A percentile compares a stretch with the other conserved stretches of the same genome.
Conservation (phyloP, 305 asterid species). For the Rubia peregrina region DNA sequence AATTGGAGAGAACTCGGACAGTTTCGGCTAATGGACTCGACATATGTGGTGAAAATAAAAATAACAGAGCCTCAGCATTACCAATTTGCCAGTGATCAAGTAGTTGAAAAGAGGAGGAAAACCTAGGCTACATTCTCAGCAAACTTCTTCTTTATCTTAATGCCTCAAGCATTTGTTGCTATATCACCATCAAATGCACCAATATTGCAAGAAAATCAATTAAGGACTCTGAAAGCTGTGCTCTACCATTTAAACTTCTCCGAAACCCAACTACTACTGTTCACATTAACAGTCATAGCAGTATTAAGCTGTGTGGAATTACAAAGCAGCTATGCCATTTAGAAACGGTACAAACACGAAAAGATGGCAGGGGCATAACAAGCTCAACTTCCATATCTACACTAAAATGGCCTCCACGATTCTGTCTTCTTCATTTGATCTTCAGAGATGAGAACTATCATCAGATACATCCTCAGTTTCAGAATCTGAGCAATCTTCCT, state of each 20-base stretch:
- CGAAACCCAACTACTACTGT: not conserved
- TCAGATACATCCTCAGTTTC: constrained; percentile 33
- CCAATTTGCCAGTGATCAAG: not conserved
- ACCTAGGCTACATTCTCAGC: not conserved
- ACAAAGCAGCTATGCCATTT: constrained; percentile 4
- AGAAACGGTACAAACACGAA: not conserved
- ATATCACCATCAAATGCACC: not conserved
- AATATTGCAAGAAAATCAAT: not conserved
- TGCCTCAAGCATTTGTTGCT: not conserved
- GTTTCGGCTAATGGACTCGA: not conserved
- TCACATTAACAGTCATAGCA: not conserved
- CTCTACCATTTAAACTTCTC: constrained; percentile 1
- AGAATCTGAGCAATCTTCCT: constrained; percentile 31
- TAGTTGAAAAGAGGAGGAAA: too few species aligned
- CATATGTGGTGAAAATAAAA: constrained; percentile 1
- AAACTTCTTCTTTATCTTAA: not conserved
- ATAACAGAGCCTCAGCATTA: not conserved
- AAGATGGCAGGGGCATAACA: not conserved
- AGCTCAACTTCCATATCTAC: constrained; percentile 7
- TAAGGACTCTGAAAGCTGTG: not conserved
- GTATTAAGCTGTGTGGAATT: not conserved
- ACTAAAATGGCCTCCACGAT: not conserved
- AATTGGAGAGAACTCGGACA: not conserved
- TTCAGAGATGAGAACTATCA: constrained; percentile 10
- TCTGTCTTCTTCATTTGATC: constrained; percentile 9